phyloP scores from a whole-genome alignment of 176 grass and related monocot species.

The Bolboschoenus planiculmis region DNA sequence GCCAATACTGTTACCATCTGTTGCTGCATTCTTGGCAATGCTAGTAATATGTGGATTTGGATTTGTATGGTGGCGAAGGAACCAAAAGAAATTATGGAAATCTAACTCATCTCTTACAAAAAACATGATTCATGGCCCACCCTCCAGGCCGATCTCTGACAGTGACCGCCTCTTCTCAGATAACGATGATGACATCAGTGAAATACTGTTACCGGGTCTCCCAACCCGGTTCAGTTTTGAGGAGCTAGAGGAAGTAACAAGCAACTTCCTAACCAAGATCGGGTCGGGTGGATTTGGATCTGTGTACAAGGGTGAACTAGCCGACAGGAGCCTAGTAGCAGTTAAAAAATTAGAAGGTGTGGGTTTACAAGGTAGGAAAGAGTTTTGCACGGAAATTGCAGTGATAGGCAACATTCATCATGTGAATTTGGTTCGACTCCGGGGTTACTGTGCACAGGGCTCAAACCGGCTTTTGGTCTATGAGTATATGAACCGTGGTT shows the following conservation, averaged over 20 bases:
- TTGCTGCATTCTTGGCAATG: constrained; percentile 39
- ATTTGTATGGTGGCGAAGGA: constrained; percentile 33
- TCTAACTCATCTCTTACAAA: constrained; percentile 13
- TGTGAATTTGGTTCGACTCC: constrained; percentile 71
- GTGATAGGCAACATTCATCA: constrained; percentile 93
- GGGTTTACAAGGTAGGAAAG: constrained; percentile 62
- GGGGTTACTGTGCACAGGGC: constrained; percentile 59
- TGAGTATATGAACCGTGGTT: constrained; percentile 75
- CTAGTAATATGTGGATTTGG: constrained; percentile 25
- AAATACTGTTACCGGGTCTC: constrained; percentile 59
- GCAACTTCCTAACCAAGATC: constrained; percentile 50
- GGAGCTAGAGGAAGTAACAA: constrained; percentile 55
- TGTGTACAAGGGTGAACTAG: constrained; percentile 69
- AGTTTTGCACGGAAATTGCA: constrained; percentile 87
- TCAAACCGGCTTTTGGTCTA: constrained; percentile 61
- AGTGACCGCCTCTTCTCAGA: constrained; percentile 35
- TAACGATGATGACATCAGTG: constrained; percentile 29
- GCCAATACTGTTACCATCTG: constrained; percentile 45
- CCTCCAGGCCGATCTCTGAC: constrained; percentile 37
- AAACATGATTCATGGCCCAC: constrained; percentile 14
- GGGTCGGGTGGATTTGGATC: constrained; percentile 63
- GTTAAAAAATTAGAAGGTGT: constrained; percentile 70
- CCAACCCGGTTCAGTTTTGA: constrained; percentile 52
- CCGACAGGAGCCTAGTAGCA: constrained; percentile 41
- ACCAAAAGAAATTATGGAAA: not conserved